Base-by-base conservation (phyloP, 768 basidiomycete species). In the Tricholoma terreum region DNA sequence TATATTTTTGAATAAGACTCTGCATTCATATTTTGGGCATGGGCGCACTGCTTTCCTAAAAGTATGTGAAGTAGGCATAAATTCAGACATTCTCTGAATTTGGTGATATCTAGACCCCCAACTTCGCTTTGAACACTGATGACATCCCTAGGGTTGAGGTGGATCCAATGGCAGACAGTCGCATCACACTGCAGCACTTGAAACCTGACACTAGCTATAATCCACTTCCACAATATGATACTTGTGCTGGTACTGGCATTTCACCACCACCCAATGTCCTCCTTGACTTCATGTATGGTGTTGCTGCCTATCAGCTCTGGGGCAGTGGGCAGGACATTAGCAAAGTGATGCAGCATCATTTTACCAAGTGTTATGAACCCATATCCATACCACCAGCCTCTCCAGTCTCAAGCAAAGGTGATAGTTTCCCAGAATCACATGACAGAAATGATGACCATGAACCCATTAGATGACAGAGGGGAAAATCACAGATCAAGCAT, bases 241-340 rank as follows among this genome's bases (percentile, higher is more conserved):
- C 40, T 36, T 30, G 24, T 33, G 38, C 21, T 35, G 56, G 43
- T 50, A 56, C 54, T 11, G 58, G 43, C 30, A 19, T 40, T 27
- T 55, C 19, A 30, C 54, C 19, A 43, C 58, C 54, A 43, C 27
- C 52, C n/a, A n/a, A n/a, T n/a, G n/a, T n/a, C n/a, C n/a, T n/a
- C n/a, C n/a, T n/a, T n/a, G n/a, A n/a, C n/a, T n/a, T n/a, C n/a
- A n/a, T n/a, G n/a, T n/a, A n/a, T n/a, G n/a, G n/a, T n/a, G n/a
- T n/a, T n/a, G n/a, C 33, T 40, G 14, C 34, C 9, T 58, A n/a
- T n/a, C n/a, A 30, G n/a, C n/a, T n/a, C n/a, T n/a, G n/a, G n/a
- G n/a, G n/a, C n/a, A n/a, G n/a, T n/a, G n/a, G n/a, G n/a, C 51
- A 51, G 24, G 54, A 31, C n/a, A 64, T 57, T 22, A 34, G 53